Percentiles rank a stretch among this genome's conserved stretches.
Conservation (phyloP, 257 asterid species). For the Solanum clarkiae region DNA sequence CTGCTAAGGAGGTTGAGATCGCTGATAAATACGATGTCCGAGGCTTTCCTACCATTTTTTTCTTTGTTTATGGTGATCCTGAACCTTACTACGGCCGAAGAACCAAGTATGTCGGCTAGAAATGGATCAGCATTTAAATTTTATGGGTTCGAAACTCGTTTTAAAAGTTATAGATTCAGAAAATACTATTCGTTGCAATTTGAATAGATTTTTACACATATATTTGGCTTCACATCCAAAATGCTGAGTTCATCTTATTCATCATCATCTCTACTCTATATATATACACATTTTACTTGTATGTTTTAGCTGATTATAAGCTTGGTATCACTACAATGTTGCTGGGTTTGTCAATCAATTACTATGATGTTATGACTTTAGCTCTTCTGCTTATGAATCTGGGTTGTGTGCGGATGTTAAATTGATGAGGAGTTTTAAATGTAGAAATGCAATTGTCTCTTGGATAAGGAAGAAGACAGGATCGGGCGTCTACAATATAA, state of each 20-base stretch:
- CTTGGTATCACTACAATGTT: not conserved
- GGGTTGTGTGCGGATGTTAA: not conserved
- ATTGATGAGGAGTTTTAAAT: slow-evolving; percentile 1
- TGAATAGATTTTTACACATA: no score
- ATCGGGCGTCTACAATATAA: slow-evolving; percentile 47
- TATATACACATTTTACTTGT: not conserved
- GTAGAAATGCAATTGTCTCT: slow-evolving; percentile 71
- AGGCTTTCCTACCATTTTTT: slow-evolving; percentile 66
- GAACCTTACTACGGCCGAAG: slow-evolving; percentile 61
- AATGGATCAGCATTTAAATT: not conserved
- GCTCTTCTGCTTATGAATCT: not conserved
- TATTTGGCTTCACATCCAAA: no score
- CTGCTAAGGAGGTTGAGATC: slow-evolving; percentile 55
- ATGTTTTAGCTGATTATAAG: not conserved
- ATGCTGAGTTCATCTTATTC: not conserved
- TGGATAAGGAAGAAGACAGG: slow-evolving; percentile 90
- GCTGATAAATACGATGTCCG: slow-evolving; percentile 74
- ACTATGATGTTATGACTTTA: not conserved
- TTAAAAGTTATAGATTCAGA: no score
- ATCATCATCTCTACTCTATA: not conserved
- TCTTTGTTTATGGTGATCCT: slow-evolving; percentile 75
- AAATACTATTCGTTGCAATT: no score
- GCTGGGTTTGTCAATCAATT: not conserved
- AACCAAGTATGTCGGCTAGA: slow-evolving; percentile 36
- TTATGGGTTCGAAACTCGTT: not conserved